These are phyloP conservation scores for Suhomyces terraborum DNA, from an alignment of 1,139 yeast species.

Conservation along the genomic window DNA sequence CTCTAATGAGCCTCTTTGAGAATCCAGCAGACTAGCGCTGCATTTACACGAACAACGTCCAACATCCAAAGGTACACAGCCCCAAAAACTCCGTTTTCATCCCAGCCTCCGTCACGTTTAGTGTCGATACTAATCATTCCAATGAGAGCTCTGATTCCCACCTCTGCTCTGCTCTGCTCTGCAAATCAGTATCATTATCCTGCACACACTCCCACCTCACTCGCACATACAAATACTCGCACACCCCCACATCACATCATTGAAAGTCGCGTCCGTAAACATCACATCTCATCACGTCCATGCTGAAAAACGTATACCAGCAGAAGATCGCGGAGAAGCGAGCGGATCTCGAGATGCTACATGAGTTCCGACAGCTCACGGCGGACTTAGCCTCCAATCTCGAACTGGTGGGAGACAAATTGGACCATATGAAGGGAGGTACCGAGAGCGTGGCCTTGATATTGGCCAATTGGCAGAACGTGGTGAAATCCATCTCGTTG, in stretches of 20 bases:
- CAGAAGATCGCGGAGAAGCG: conserved; percentile 48
- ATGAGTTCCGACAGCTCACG: conserved; percentile 52
- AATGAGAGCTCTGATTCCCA: too few species aligned
- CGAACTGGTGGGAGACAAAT: conserved; percentile 48
- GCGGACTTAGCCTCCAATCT: conserved; percentile 49
- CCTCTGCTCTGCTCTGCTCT: too few species aligned
- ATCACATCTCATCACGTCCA: conserved; percentile 3
- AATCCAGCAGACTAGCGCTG: too few species aligned
- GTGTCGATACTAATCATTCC: too few species aligned
- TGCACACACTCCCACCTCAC: neutral
- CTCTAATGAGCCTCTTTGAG: too few species aligned
- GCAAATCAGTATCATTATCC: neutral
- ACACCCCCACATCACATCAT: neutral
- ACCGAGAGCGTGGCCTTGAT: conserved; percentile 58
- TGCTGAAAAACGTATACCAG: conserved; percentile 23
- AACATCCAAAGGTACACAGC: too few species aligned
- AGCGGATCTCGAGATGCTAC: conserved; percentile 53
- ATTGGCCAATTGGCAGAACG: conserved; percentile 70
- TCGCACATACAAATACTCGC: too few species aligned
- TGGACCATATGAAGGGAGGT: conserved; percentile 56
- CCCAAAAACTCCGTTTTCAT: too few species aligned
- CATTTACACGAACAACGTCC: too few species aligned
- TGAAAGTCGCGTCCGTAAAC: neutral
- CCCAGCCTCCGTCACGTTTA: too few species aligned
- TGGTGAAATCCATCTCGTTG: conserved; percentile 62